These are phyloP conservation scores for Glycyrrhiza uralensis DNA, from an alignment of 306 rosid genomes.

Conservation along the genomic window DNA sequence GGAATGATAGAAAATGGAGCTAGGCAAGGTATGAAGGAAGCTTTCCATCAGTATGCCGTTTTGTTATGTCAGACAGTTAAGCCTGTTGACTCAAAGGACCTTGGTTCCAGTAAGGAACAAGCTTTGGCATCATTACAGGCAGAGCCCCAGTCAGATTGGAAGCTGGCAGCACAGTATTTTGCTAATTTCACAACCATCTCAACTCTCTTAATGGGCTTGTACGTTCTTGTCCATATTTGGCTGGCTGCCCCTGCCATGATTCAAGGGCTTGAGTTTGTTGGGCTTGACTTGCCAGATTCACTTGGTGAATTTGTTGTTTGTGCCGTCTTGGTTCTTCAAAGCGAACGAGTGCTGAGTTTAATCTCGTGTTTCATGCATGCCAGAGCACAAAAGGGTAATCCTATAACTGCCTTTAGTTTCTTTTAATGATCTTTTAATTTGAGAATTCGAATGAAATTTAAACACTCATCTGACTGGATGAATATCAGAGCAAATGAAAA, in stretches of 20 bases:
- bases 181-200: slow-evolving; percentile 54
- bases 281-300: slow-evolving; percentile 89
- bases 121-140: no score
- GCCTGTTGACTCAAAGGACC: slow-evolving; percentile 67
- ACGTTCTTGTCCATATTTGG: slow-evolving; percentile 65
- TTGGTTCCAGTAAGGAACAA: slow-evolving; percentile 74
- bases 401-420: background rate
- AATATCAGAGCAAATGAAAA: background rate
- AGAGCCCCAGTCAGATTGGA: slow-evolving; percentile 58
- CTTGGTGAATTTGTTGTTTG: slow-evolving; percentile 65
- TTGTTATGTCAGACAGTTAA: slow-evolving; percentile 57
- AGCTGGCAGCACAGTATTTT: slow-evolving; percentile 69
- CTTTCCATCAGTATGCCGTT: slow-evolving; percentile 59
- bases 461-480: background rate
- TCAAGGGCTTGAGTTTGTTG: no score
- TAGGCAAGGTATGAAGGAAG: slow-evolving; percentile 79
- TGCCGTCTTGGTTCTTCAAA: slow-evolving; percentile 72
- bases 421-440: background rate
- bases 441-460: slow-evolving; percentile 5
- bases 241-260: slow-evolving; percentile 47
- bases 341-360: slow-evolving; percentile 52
- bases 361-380: slow-evolving; percentile 83
- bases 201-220: slow-evolving; percentile 49
- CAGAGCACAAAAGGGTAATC: slow-evolving; percentile 60
- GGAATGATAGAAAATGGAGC: slow-evolving; percentile 92